phyloP scores from a whole-genome alignment of 2,329 filamentous ascomycete species.

The Onygenales sp. region DNA sequence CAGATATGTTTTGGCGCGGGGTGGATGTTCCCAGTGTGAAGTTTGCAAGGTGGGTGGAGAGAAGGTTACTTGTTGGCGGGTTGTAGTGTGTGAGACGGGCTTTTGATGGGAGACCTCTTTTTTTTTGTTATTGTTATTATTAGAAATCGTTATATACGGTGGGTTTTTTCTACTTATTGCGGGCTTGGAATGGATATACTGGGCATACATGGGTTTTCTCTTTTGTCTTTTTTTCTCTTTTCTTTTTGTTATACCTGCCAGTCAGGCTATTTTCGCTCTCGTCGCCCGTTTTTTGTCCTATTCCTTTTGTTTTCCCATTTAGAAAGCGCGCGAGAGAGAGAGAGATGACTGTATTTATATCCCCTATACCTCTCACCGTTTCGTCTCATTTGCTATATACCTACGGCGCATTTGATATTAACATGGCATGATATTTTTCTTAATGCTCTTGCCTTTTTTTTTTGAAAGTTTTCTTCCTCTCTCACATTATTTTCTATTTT shows the following conservation, averaged over 20 bases:
- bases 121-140: slow-evolving; percentile 1
- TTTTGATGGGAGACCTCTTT: slow-evolving; percentile 6
- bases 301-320: not conserved
- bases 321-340: too few species aligned
- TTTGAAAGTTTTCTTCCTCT: too few species aligned
- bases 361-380: too few species aligned
- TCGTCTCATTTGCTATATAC: too few species aligned
- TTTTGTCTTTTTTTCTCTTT: not conserved
- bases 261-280: not conserved
- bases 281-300: not conserved
- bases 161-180: not conserved
- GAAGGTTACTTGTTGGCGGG: slow-evolving; percentile 15
- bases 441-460: too few species aligned
- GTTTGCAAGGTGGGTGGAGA: slow-evolving; percentile 43
- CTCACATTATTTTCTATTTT: too few species aligned
- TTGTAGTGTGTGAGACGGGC: not conserved
- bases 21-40: slow-evolving; percentile 45
- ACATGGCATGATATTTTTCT: too few species aligned
- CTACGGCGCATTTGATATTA: too few species aligned
- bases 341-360: too few species aligned
- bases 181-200: not conserved
- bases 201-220: not conserved
- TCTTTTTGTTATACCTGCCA: not conserved
- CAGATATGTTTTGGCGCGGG: slow-evolving; percentile 50
- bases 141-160: not conserved